These are phyloP conservation scores for Iris pallida DNA, from an alignment of 116 monocot genomes.

Conservation along the genomic window DNA sequence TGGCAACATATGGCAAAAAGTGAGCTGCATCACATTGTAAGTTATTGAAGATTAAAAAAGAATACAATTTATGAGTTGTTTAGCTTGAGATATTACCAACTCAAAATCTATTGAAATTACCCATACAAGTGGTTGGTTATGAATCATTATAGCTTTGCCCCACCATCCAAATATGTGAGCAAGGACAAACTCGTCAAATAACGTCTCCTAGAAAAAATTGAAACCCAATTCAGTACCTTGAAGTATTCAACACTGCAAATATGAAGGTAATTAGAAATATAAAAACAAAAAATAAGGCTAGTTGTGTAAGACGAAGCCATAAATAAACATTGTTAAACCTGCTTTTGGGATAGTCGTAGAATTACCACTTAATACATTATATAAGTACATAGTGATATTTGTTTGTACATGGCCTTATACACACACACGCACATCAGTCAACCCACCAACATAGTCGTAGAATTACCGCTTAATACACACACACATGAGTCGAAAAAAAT, in stretches of 20 bases:
- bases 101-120: constrained; percentile 87
- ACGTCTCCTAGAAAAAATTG: constrained; percentile 64
- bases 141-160: constrained; percentile 95
- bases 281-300: neutral
- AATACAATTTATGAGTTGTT: neutral
- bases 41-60: neutral
- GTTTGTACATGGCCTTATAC: too few species aligned
- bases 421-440: too few species aligned
- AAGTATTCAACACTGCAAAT: neutral
- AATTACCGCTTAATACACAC: too few species aligned
- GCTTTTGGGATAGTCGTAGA: constrained; percentile 87
- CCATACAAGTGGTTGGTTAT: constrained; percentile 91
- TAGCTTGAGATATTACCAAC: constrained; percentile 39
- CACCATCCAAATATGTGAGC: constrained; percentile 99
- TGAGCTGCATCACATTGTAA: constrained; percentile 42
- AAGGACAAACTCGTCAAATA: constrained; percentile 93
- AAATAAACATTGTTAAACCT: constrained; percentile 98
- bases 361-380: too few species aligned
- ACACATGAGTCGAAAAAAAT: too few species aligned
- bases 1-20: constrained; percentile 95
- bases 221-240: constrained; percentile 26
- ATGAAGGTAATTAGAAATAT: neutral
- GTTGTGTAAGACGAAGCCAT: constrained; percentile 41
- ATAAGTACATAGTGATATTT: too few species aligned
- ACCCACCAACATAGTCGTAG: too few species aligned